phyloP scores from a whole-genome alignment of 192 early-diverging fungal genomes.

The Phlyctochytrium planicorne region DNA sequence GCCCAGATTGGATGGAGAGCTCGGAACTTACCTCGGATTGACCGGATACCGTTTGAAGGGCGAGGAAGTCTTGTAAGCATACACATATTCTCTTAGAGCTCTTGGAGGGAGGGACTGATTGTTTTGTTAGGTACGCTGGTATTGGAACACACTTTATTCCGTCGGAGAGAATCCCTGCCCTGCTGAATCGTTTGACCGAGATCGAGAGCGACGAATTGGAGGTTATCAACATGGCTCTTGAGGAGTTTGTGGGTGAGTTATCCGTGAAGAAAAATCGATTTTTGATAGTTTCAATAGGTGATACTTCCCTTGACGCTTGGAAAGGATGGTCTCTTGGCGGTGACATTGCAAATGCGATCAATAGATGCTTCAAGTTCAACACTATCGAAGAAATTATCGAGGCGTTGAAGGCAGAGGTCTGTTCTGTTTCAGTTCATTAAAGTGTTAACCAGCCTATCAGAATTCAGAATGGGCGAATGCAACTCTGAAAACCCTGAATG shows the following conservation, averaged over 20 bases:
- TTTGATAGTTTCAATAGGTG: slow-evolving; percentile 5
- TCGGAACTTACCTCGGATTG: slow-evolving; percentile 90
- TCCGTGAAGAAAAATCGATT: background rate
- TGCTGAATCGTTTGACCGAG: slow-evolving; percentile 80
- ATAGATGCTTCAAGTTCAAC: slow-evolving; percentile 79
- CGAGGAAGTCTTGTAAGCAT: slow-evolving; percentile 71
- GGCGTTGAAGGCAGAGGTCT: slow-evolving; percentile 73
- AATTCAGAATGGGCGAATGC: slow-evolving; percentile 62
- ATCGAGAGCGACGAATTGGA: slow-evolving; percentile 73
- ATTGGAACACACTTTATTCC: slow-evolving; percentile 97
- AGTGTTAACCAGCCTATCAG: slow-evolving; percentile 15
- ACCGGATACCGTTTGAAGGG: slow-evolving; percentile 79
- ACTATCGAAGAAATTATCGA: slow-evolving; percentile 81
- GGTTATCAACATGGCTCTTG: slow-evolving; percentile 81
- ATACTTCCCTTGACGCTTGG: slow-evolving; percentile 18
- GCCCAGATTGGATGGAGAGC: slow-evolving; percentile 89
- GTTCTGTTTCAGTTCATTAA: background rate
- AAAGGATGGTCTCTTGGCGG: slow-evolving; percentile 50
- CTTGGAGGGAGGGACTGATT: slow-evolving; percentile 3
- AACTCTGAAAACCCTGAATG: slow-evolving; percentile 62
- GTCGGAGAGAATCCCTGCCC: slow-evolving; percentile 71
- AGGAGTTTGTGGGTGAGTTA: slow-evolving; percentile 80
- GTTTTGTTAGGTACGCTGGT: no score
- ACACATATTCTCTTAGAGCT: slow-evolving; percentile 9
- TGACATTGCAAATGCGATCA: slow-evolving; percentile 63